Conservation (phyloP, 2,329 filamentous ascomycete species). For the Aspergillus sp. region DNA sequence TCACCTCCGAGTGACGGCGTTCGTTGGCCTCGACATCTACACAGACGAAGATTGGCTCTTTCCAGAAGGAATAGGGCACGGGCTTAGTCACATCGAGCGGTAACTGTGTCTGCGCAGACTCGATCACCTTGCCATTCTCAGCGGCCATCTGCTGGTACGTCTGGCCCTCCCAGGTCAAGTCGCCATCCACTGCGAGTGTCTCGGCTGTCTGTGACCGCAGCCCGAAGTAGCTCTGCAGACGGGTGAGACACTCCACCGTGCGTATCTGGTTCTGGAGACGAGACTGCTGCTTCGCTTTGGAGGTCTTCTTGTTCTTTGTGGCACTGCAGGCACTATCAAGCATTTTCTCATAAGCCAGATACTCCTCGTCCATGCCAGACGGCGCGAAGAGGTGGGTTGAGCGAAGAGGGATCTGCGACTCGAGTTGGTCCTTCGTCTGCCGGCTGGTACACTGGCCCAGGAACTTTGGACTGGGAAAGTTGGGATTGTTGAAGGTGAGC, state of each 20-base stretch:
- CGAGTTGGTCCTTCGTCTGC: constrained; percentile 39
- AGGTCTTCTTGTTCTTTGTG: constrained; percentile 47
- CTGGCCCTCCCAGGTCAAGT: constrained; percentile 21
- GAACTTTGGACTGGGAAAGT: constrained; percentile 62
- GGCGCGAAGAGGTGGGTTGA: neutral
- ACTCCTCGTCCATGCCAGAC: constrained; percentile 10
- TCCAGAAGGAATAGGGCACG: constrained; percentile 48
- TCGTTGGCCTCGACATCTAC: constrained; percentile 86
- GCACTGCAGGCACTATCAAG: constrained; percentile 53
- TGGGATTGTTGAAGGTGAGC: constrained; percentile 58
- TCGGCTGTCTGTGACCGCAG: constrained; percentile 45
- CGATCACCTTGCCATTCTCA: constrained; percentile 4
- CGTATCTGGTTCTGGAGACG: constrained; percentile 50
- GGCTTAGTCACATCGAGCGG: constrained; percentile 46
- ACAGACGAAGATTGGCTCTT: constrained; percentile 66
- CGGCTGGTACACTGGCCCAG: constrained; percentile 56
- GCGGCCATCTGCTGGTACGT: constrained; percentile 11
- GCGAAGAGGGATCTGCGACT: constrained; percentile 30
- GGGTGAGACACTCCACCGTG: constrained; percentile 57
- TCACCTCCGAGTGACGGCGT: constrained; percentile 61
- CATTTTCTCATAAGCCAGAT: constrained; percentile 38
- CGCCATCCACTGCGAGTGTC: constrained; percentile 3
- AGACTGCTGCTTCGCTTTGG: constrained; percentile 50
- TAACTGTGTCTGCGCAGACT: constrained; percentile 18
- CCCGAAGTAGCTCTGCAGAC: constrained; percentile 69